A percentile compares a stretch with the other conserved stretches of the same genome.
Conservation (phyloP, 208 protist species). For the Zelonia costaricensis region DNA sequence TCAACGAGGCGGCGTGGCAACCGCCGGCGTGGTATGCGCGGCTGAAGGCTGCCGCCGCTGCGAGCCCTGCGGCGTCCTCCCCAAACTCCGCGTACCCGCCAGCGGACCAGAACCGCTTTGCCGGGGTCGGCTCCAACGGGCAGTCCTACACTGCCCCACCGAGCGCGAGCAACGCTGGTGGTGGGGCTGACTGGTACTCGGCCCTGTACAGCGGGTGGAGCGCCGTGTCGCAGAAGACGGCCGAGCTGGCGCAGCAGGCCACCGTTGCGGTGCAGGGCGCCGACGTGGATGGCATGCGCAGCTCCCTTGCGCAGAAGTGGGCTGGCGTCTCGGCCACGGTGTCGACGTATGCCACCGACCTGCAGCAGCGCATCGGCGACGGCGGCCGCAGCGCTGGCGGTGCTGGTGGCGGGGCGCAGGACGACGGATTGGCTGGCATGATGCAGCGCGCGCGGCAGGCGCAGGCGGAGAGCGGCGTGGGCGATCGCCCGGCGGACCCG, state of each 20-base stretch:
- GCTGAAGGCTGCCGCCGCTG: conserved; percentile 23
- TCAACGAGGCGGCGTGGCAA: conserved; percentile 72
- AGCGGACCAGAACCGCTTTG: conserved; percentile 53
- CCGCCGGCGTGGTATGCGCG: conserved; percentile 82
- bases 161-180: not conserved
- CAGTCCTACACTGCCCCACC: conserved; percentile 9
- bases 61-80: not conserved
- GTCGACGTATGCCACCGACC: conserved; percentile 41
- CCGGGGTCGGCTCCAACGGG: conserved; percentile 45
- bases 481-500: not conserved
- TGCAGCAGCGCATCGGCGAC: conserved; percentile 44
- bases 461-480: conserved; percentile 14
- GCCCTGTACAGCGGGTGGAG: conserved; percentile 58
- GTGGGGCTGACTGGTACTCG: conserved; percentile 53
- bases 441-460: conserved; percentile 45
- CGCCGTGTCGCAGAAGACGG: conserved; percentile 62
- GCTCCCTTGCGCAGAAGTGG: conserved; percentile 56
- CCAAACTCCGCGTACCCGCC: conserved; percentile 34
- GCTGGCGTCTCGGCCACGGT: conserved; percentile 44
- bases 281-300: conserved; percentile 61
- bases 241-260: conserved; percentile 63
- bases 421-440: conserved; percentile 51
- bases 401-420: not conserved
- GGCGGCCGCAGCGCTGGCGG: not conserved
- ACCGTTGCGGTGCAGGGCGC: conserved; percentile 50